Base-by-base conservation (phyloP, 2,329 filamentous ascomycete species). In the Ramularia collo-cygni region DNA sequence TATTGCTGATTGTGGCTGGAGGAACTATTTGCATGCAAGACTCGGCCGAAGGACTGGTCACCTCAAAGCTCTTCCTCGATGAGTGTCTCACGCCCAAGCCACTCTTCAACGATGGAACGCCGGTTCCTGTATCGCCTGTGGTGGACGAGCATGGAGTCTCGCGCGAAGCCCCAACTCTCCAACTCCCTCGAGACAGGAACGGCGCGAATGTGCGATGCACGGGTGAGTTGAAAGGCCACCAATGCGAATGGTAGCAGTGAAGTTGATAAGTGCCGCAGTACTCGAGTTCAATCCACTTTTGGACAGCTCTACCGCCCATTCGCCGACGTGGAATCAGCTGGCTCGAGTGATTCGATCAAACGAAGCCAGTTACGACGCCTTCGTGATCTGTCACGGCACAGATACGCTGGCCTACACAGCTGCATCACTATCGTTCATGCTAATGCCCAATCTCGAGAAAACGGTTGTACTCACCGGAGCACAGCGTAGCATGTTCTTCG, bases 11-110 rank as follows among this genome's bases (percentile, higher is more conserved):
- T 63, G 90, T 93, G 69, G 95, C 89, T 9, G 88, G 75, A 44
- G 84, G 83, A 31, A 88, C 83, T 5, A 95, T 95, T 56, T 95
- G 87, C 66, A 95, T 95, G 89, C 79, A 83, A 58, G 81, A 80
- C 39, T 87, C 86, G 8, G 74, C 76, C 7, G 77, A 87, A 51
- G 89, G 89, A 1, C 77, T 94, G 38, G 74, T 92, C 26, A 89
- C 89, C 4, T 70, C 70, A 12, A 54, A 61, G 53, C 83, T 84
- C 3, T 95, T 95, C 60, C 70, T 94, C 31, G 77, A 92, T 54
- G 79, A 79, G 51, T 87, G 86, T 54, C 82, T 95, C 70, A 82
- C 83, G 3, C 84, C 84, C 7, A 74, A 85, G 21, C 85, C 85
- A 2, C 84, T 82, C 1, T 95, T 95, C 70, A 93, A 95, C 60